Percentiles rank a stretch among this genome's conserved stretches.
Conservation (phyloP, 1,284 basidiomycete genomes). For the Cutaneotrichosporon daszewskae region DNA sequence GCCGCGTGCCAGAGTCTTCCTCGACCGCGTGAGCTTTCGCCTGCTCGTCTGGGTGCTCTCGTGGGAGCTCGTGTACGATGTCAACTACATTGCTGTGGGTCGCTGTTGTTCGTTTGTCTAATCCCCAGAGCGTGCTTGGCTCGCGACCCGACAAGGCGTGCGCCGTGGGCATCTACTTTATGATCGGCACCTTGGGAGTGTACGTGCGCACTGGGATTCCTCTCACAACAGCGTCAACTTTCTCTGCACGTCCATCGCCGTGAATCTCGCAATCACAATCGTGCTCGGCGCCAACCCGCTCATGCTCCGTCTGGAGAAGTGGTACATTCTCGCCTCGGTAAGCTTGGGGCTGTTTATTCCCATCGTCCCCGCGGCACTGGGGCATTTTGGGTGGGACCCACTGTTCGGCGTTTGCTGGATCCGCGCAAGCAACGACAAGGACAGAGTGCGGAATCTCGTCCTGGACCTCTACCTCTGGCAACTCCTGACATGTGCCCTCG, state of each 20-base stretch:
- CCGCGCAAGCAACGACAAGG: slow-evolving; percentile 3
- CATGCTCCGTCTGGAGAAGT: slow-evolving; percentile 19
- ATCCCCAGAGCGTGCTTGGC: slow-evolving; percentile 2
- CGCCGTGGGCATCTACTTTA: slow-evolving; percentile 27
- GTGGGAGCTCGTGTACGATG: slow-evolving; percentile 31
- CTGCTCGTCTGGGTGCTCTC: slow-evolving; percentile 29
- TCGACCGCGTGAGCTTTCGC: slow-evolving; percentile 35
- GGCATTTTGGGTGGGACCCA: slow-evolving; percentile 23
- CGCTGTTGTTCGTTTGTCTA: background rate
- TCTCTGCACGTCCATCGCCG: slow-evolving; percentile 32
- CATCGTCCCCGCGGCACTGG: slow-evolving; percentile 19
- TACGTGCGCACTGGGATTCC: slow-evolving; percentile 14
- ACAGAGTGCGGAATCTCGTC: slow-evolving; percentile 21
- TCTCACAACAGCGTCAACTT: slow-evolving; percentile 33
- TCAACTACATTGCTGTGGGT: slow-evolving; percentile 26
- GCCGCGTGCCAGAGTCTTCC: slow-evolving; percentile 16
- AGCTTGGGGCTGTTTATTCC: slow-evolving; percentile 18
- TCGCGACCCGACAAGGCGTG: slow-evolving; percentile 12
- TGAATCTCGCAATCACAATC: slow-evolving; percentile 34
- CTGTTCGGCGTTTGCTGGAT: slow-evolving; percentile 17
- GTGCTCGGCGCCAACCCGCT: slow-evolving; percentile 32
- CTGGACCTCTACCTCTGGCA: slow-evolving; percentile 38
- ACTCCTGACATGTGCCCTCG: slow-evolving; percentile 25
- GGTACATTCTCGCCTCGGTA: slow-evolving; percentile 20
- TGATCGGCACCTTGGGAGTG: slow-evolving; percentile 26